These are phyloP conservation scores for Blastomyces emzantsi DNA, from an alignment of 2,329 filamentous ascomycete genomes.

Conservation along the genomic window DNA sequence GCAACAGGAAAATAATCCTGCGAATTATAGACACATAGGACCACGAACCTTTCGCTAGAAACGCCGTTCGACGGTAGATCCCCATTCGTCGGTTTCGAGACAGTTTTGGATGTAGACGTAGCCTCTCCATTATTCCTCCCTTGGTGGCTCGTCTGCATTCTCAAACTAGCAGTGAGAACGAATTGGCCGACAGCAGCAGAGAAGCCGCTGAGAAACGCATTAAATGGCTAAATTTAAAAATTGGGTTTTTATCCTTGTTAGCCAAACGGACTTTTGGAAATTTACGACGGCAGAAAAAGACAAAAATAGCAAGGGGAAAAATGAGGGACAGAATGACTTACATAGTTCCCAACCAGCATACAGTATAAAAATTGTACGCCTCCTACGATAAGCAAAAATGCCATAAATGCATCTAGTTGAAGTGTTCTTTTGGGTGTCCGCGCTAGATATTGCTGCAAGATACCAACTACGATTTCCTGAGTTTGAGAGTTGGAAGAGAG, in stretches of 20 bases:
- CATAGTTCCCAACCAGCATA: constrained; percentile 84
- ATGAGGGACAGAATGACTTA: constrained; percentile 44
- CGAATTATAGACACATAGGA: background rate
- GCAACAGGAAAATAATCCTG: background rate
- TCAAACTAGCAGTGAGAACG: constrained; percentile 79
- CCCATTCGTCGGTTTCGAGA: constrained; percentile 12
- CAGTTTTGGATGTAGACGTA: constrained; percentile 13
- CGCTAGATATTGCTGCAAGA: constrained; percentile 70
- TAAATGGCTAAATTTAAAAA: constrained; percentile 65
- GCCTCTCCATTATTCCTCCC: constrained; percentile 48
- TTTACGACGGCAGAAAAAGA: background rate
- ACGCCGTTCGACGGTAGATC: constrained; percentile 12
- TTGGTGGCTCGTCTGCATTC: constrained; percentile 72
- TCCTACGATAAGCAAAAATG: constrained; percentile 74
- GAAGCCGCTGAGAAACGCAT: constrained; percentile 95
- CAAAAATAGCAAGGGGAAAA: background rate
- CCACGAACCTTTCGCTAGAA: constrained; percentile 36
- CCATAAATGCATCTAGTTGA: constrained; percentile 85
- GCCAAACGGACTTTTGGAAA: background rate
- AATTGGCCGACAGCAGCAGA: constrained; percentile 93
- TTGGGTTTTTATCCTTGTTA: background rate
- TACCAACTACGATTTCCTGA: constrained; percentile 54
- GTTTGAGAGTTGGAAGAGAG: constrained; percentile 34
- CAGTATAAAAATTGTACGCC: constrained; percentile 93
- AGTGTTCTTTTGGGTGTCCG: constrained; percentile 84